Evolutionary conservation across 2,329 filamentous ascomycete genomes (phyloP), one percentile per base, ranked within the genome.

Genomic region (Aspergillus nomiae): DNA sequence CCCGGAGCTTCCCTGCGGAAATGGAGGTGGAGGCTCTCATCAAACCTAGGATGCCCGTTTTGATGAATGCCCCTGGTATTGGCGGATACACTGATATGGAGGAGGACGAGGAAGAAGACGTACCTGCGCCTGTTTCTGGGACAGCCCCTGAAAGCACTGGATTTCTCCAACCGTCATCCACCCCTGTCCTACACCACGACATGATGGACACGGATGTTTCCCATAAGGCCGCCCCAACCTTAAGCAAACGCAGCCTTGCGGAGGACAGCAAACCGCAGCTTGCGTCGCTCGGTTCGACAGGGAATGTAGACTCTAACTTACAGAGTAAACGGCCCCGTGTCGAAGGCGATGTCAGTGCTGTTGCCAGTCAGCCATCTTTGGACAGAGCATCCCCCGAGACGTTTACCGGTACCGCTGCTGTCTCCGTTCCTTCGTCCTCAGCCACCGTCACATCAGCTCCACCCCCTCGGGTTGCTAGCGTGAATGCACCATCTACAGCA

Each of bases 21-120:
- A 82, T 86, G 61, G 85, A 85, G 19, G 86, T 95, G 1, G 94
- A 97, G 77, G 85, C 90, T 11, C 76, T 97, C 61, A 82, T 86
- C 26, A 76, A 82, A 58, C 84, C 84, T 14, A 78, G 84, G 50
- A 82, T 85, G 81, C 83, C 84, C 2, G 73, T 83, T 14, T 38
- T 81, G 59, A 72, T 76, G 62, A 74, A 71, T 51, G 65, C 64
- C 1, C 69, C 69, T 6, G 70, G 60, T 63, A 78, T 68, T 63
- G 74, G 70, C 46, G 65, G 65, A 24, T 70, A 71, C 55, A 62
- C 63, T 16, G 65, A 69, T 43, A 67, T 69, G 11, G 74, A 67
- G 19, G 66, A 70, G 16, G 71, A 77, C 4, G 76, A 75, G 14
- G 75, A 74, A 45, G 72, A 74, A 19, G 69, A 72, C 11, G 71